Evolutionary conservation across 2,329 filamentous ascomycete species (phyloP).

Genomic region (Beauveria varroae): DNA sequence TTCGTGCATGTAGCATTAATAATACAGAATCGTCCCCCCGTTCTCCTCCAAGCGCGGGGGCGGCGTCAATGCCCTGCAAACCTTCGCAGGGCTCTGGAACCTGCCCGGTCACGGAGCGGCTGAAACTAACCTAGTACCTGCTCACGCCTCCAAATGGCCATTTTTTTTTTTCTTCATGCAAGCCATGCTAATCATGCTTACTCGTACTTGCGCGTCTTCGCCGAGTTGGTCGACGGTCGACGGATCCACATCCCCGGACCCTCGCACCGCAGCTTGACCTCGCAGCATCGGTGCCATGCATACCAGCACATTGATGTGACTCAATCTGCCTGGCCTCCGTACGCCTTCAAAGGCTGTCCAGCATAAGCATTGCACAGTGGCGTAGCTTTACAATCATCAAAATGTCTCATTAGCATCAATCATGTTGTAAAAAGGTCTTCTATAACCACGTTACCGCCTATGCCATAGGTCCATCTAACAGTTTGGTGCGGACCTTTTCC

Average conservation of each 20-base stretch:
- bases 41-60: neutral
- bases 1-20: neutral
- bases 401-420: neutral
- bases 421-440: neutral
- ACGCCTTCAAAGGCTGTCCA: neutral
- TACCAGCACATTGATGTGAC: neutral
- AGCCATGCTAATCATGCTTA: neutral
- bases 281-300: neutral
- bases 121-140: neutral
- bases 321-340: neutral
- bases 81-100: conserved; percentile 1
- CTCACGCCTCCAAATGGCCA: neutral
- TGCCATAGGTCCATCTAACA: neutral
- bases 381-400: neutral
- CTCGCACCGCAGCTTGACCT: neutral
- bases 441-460: neutral
- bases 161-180: neutral
- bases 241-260: neutral
- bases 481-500: neutral
- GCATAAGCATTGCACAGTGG: neutral
- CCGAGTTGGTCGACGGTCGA: neutral
- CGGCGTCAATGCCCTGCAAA: neutral
- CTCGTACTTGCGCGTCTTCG: conserved; percentile 3
- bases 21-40: neutral
- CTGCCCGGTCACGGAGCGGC: neutral